Evolutionary conservation across 2,329 filamentous ascomycete species (phyloP).

Genomic region (Stemphylium beticola): DNA sequence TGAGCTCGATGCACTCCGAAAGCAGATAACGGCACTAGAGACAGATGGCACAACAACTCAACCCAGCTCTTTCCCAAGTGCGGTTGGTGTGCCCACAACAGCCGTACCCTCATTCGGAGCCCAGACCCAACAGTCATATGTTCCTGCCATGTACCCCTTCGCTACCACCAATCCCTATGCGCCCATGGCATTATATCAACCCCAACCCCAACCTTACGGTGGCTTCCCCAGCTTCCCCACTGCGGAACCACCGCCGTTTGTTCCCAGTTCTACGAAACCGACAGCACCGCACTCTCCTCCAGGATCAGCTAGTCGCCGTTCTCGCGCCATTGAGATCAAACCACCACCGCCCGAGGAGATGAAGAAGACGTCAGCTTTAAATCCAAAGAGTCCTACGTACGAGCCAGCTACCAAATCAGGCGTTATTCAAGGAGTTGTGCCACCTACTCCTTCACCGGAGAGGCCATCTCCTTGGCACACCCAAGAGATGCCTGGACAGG

Average conservation of each 20-base stretch:
- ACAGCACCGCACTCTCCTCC: conserved; percentile 35
- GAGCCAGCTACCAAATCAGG: conserved; percentile 37
- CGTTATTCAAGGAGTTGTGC: conserved; percentile 19
- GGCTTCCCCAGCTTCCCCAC: conserved; percentile 24
- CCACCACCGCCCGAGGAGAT: conserved; percentile 40
- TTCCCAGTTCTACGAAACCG: conserved; percentile 19
- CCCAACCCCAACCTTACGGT: conserved; percentile 25
- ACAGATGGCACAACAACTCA: conserved; percentile 18
- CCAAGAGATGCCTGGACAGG: conserved; percentile 22
- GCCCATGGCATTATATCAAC: conserved; percentile 38
- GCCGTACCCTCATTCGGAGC: conserved; percentile 28
- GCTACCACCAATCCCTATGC: conserved; percentile 29
- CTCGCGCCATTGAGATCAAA: conserved; percentile 51
- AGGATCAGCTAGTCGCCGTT: conserved; percentile 46
- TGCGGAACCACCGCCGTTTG: conserved; percentile 31
- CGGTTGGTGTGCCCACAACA: conserved; percentile 13
- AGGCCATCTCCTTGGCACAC: conserved; percentile 38
- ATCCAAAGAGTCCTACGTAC: conserved; percentile 51
- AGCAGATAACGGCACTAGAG: conserved; percentile 41
- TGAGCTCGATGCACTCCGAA: conserved; percentile 45
- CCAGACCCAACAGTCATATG: conserved; percentile 33
- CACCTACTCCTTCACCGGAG: conserved; percentile 43
- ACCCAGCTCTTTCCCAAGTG: conserved; percentile 13
- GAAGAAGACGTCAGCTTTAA: conserved; percentile 41
- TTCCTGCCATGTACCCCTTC: conserved; percentile 34